Evolutionary conservation across 169 alveolate species (phyloP).

Genomic region (Plasmodium ovale): DNA sequence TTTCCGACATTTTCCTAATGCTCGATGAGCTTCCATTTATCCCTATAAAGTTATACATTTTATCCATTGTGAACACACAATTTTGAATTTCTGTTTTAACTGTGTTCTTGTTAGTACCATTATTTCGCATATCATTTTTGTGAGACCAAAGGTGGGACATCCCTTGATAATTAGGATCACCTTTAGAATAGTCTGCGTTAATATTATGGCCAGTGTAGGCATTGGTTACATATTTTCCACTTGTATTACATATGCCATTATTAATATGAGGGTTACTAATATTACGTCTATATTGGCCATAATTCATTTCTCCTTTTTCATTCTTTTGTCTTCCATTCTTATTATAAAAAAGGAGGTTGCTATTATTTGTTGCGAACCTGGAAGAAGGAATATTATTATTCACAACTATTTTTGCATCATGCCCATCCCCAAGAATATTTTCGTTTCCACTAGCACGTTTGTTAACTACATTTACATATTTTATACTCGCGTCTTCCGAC

Average conservation of each 20-base stretch:
- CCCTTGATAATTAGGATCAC: background rate
- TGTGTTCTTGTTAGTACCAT: background rate
- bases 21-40: no score
- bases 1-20: no score
- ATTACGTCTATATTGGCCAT: constrained; percentile 2
- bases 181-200: background rate
- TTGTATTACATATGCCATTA: background rate
- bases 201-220: background rate
- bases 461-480: background rate
- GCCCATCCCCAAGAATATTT: constrained; percentile 2
- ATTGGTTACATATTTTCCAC: constrained; percentile 2
- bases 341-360: background rate
- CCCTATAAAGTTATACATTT: no score
- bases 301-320: constrained; percentile 1
- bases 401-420: background rate
- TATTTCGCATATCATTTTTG: background rate
- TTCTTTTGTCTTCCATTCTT: background rate
- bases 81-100: background rate
- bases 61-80: no score
- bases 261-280: background rate
- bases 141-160: background rate
- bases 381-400: background rate
- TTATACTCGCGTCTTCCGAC: background rate
- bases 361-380: constrained; percentile 4
- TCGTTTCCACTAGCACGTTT: constrained; percentile 1